phyloP scores from a whole-genome alignment of 2,329 filamentous ascomycete species.

The Aureobasidium sp. region DNA sequence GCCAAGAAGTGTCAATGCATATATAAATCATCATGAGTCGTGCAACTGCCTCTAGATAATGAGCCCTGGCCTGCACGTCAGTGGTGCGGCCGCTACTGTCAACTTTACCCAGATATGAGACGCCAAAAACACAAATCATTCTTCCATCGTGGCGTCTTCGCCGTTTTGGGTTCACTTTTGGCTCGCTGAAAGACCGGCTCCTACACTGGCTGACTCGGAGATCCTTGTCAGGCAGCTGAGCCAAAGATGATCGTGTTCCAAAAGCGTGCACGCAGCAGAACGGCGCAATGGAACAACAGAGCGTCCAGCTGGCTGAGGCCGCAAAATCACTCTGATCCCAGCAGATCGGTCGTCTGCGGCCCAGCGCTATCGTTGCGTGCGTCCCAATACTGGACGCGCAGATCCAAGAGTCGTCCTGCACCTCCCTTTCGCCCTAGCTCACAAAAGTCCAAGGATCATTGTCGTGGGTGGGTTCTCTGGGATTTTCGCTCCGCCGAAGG shows the following conservation, averaged over 20 bases:
- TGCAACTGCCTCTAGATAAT: constrained; percentile 4
- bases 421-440: not conserved
- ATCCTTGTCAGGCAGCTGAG: constrained; percentile 6
- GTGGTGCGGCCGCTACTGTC: constrained; percentile 15
- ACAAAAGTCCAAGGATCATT: not conserved
- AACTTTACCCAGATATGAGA: constrained; percentile 2
- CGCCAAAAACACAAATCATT: constrained; percentile 17
- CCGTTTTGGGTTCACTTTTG: constrained; percentile 14
- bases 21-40: constrained; percentile 12
- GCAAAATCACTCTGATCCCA: not conserved
- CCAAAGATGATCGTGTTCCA: not conserved
- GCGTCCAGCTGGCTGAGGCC: not conserved
- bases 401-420: constrained; percentile 1
- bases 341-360: constrained; percentile 5
- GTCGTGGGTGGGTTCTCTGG: constrained; percentile 6
- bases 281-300: not conserved
- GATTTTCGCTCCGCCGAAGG: constrained; percentile 3
- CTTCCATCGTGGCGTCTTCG: constrained; percentile 8
- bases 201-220: not conserved
- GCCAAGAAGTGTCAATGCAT: constrained; percentile 10
- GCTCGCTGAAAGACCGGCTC: constrained; percentile 3
- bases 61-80: constrained; percentile 11
- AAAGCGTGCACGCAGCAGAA: not conserved
- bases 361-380: constrained; percentile 1
- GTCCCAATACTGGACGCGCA: constrained; percentile 11